These are phyloP conservation scores for Acer negundo DNA, from an alignment of 345 rosid genomes.

Conservation along the genomic window DNA sequence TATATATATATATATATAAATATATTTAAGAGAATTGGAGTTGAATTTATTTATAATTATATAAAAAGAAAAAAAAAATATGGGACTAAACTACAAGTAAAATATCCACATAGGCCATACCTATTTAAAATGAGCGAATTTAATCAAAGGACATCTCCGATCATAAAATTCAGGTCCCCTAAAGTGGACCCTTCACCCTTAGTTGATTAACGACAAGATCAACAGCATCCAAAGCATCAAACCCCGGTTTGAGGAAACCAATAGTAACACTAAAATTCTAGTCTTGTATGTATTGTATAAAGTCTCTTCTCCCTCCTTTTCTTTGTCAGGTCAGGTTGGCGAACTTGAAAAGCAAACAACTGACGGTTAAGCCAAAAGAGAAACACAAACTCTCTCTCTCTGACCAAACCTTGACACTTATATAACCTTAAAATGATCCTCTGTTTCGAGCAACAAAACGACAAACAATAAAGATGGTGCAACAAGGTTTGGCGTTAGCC, in stretches of 20 bases:
- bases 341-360: conserved; percentile 60
- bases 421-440: conserved; percentile 36
- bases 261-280: neutral
- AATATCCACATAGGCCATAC: too few species aligned
- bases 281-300: neutral
- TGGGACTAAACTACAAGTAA: too few species aligned
- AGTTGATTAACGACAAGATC: too few species aligned
- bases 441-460: conserved; percentile 25
- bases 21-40: too few species aligned
- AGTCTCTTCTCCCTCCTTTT: conserved; percentile 21
- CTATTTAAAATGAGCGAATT: too few species aligned
- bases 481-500: conserved; percentile 12
- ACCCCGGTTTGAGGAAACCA: too few species aligned
- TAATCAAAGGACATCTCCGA: too few species aligned
- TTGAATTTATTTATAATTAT: too few species aligned
- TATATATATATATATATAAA: too few species aligned
- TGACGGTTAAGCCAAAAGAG: conserved; percentile 49
- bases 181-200: neutral
- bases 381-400: conserved; percentile 12
- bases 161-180: neutral
- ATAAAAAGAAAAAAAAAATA: too few species aligned
- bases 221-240: neutral
- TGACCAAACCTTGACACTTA: neutral
- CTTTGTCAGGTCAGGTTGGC: conserved; percentile 44
- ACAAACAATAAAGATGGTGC: conserved; percentile 37